phyloP scores from a whole-genome alignment of 441 rosid genomes.

The Populus trichocarpa region DNA sequence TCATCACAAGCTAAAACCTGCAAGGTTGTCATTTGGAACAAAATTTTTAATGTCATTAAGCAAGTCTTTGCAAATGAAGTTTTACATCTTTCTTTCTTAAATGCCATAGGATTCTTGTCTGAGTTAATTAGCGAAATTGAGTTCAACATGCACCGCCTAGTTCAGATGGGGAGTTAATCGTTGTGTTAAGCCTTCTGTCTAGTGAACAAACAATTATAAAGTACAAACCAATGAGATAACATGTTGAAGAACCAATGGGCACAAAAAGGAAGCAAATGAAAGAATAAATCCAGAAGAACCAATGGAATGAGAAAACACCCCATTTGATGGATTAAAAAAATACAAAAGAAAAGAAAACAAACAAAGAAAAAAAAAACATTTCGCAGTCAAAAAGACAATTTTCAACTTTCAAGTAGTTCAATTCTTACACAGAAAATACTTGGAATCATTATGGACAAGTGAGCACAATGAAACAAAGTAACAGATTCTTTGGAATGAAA shows the following conservation, averaged over 20 bases:
- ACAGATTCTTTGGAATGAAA: background rate
- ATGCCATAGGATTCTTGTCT: conserved; percentile 1
- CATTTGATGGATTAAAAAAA: no score
- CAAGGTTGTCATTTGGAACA: background rate
- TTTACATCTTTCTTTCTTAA: background rate
- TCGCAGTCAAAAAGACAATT: background rate
- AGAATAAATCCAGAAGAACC: background rate
- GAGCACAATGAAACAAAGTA: background rate
- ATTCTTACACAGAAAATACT: conserved; percentile 3
- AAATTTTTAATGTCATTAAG: background rate
- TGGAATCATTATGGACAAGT: background rate
- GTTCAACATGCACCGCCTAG: background rate
- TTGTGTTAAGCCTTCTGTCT: background rate
- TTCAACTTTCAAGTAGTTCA: background rate
- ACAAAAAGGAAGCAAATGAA: background rate
- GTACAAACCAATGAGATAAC: background rate
- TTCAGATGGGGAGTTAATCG: background rate
- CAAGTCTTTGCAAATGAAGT: background rate
- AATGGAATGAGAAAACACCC: background rate
- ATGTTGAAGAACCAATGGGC: background rate
- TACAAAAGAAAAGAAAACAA: no score
- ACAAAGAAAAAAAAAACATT: background rate
- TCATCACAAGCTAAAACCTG: background rate
- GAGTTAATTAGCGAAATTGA: background rate
- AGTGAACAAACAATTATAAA: background rate